Evolutionary conservation across 2,329 filamentous ascomycete species (phyloP).

Genomic region (Ceratocystis destructans): DNA sequence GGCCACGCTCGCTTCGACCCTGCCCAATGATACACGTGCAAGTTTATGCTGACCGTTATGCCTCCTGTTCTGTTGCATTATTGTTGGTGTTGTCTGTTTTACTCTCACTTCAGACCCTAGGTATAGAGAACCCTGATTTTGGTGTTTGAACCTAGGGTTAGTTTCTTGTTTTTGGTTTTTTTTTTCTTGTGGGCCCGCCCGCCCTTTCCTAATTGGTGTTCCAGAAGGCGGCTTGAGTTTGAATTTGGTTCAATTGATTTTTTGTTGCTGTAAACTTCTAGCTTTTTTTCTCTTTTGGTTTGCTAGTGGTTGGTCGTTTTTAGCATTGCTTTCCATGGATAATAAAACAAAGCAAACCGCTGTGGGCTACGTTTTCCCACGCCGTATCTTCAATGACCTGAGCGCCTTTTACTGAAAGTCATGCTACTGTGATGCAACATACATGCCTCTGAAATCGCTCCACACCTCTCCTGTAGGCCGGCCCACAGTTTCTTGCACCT

Average conservation of each 20-base stretch:
- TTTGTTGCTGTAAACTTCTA: not conserved
- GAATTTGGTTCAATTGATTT: not conserved
- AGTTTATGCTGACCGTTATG: slow-evolving; percentile 2
- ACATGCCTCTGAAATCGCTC: not conserved
- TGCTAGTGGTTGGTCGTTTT: not conserved
- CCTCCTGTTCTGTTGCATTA: not conserved
- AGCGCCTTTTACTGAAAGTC: not conserved
- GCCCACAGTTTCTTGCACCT: not conserved
- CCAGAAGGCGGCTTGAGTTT: not conserved
- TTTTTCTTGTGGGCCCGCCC: not conserved
- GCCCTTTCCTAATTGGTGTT: not conserved
- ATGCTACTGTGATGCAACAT: not conserved
- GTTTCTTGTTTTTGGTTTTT: not conserved
- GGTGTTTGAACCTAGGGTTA: not conserved
- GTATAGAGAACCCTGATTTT: not conserved
- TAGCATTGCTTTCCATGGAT: slow-evolving; percentile 3
- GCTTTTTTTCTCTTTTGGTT: not conserved
- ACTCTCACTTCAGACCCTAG: not conserved
- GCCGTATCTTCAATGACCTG: not conserved
- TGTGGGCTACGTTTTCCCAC: not conserved
- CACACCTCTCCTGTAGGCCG: too few species aligned
- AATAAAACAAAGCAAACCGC: not conserved
- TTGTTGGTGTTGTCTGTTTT: not conserved
- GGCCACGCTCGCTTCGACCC: not conserved
- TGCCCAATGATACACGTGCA: not conserved